Percentiles rank a stretch among this genome's conserved stretches.
Conservation (phyloP, 148 eudicot genomes). For the Heliosperma pusillum region DNA sequence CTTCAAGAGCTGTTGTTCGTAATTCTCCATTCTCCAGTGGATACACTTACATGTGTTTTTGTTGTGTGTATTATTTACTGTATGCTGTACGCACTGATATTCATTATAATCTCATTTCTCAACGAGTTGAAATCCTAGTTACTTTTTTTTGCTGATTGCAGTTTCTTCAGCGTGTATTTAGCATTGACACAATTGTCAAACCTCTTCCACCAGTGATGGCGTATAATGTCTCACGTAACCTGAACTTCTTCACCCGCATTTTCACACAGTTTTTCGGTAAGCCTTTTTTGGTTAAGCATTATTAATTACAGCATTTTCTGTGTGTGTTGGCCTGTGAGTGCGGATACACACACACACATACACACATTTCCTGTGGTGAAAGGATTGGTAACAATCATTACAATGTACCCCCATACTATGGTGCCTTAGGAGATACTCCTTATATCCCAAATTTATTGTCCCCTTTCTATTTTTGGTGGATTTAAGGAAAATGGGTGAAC, state of each 20-base stretch:
- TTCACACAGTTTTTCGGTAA: constrained; percentile 94
- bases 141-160: constrained; percentile 29
- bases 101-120: neutral
- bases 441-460: no score
- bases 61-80: neutral
- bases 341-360: no score
- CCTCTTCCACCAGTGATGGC: constrained; percentile 92
- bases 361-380: no score
- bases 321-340: no score
- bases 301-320: no score
- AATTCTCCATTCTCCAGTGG: neutral
- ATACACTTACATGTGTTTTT: neutral
- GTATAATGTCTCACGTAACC: constrained; percentile 70
- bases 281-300: constrained; percentile 12
- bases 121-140: neutral
- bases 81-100: neutral
- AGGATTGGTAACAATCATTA: no score
- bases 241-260: constrained; percentile 92
- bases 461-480: no score
- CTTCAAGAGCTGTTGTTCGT: neutral
- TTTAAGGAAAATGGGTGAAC: no score
- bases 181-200: constrained; percentile 82
- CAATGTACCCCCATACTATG: no score
- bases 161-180: constrained; percentile 88
- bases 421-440: no score